These are phyloP conservation scores for Abrus precatorius DNA, from an alignment of 306 rosid species.

Conservation along the genomic window DNA sequence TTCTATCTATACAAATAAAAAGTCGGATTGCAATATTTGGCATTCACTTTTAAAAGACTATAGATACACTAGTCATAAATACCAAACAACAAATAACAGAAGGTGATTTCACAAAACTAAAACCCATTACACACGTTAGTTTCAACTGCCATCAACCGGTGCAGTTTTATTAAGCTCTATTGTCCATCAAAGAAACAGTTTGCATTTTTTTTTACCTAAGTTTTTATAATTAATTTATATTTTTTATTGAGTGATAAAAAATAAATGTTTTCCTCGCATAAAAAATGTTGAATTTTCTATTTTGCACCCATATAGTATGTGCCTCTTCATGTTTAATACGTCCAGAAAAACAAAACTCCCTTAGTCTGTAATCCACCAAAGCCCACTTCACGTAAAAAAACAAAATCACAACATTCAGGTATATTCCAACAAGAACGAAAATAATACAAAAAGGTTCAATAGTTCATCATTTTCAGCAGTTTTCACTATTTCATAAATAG, in stretches of 20 bases:
- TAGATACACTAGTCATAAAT: not conserved
- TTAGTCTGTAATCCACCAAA: constrained; percentile 1
- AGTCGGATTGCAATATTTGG: not conserved
- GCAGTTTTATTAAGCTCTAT: constrained; percentile 5
- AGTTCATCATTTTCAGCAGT: constrained; percentile 7
- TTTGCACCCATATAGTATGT: not conserved
- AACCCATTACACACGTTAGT: not conserved
- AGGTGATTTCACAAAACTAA: constrained; percentile 21
- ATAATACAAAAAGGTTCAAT: not conserved
- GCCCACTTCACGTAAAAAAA: not conserved
- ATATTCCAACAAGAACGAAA: not conserved
- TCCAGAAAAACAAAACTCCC: not conserved
- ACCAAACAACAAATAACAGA: constrained; percentile 24
- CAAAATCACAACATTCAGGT: not conserved
- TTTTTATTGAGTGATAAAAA: constrained; percentile 3
- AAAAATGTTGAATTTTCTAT: not conserved
- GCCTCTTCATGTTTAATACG: not conserved
- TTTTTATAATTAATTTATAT: not conserved
- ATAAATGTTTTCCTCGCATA: constrained; percentile 7
- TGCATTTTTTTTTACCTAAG: not conserved
- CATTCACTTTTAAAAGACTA: constrained; percentile 25
- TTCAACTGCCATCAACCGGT: constrained; percentile 16
- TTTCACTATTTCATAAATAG: not conserved
- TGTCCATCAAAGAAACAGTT: constrained; percentile 1
- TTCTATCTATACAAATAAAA: constrained; percentile 5